Evolutionary conservation across 805 yeast species (phyloP), one percentile per base, ranked within the genome.

Genomic region (Pichia deserticola): DNA sequence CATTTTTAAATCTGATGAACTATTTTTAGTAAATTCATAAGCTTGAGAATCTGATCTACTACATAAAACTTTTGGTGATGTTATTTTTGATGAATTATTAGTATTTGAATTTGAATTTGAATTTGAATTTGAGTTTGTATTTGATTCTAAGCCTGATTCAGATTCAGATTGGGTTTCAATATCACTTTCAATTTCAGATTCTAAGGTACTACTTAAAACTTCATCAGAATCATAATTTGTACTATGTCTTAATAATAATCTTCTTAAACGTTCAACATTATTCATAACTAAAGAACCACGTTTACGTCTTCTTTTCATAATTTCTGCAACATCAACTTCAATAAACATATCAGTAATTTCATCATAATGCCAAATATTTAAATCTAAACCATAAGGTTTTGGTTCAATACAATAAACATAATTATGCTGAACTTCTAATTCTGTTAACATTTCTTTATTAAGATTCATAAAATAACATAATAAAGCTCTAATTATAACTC

Each of bases 381-480:
- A 57, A 50, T 66, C 70, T 35, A 67, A 49, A 5, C 72, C 72
- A 51, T 67, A 67, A 7, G 72, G 71, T 51, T 67, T 67, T 36
- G 72, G 72, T 54, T 66, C 71, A 35, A 67, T 57, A 56, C 72
- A 67, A 47, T 67, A 67, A 8, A 67, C 62, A 40, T 47, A 65
- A 4, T 64, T 66, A 35, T 65, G 68, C 42, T 64, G 67, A n/a
- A 67, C 66, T 36, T 66, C 71, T 47, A 67, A 55, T 48, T 67
- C 72, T 7, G 72, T 67, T 45, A 67, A 46, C 70, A 67, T 62
- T 45, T 66, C 69, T 50, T 60, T 66, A 46, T 58, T 59, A 44
- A 67, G 57, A 44, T 67, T 66, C 70, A 67, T 67, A 44, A 67
- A 67, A 49, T 67, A 67, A 48, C 70, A 67, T 28, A 67, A 55